Percentiles rank a stretch among this genome's conserved stretches.
phyloP scores from a whole-genome alignment of 2,329 filamentous ascomycete species.

The Pleomassaria siparia region DNA sequence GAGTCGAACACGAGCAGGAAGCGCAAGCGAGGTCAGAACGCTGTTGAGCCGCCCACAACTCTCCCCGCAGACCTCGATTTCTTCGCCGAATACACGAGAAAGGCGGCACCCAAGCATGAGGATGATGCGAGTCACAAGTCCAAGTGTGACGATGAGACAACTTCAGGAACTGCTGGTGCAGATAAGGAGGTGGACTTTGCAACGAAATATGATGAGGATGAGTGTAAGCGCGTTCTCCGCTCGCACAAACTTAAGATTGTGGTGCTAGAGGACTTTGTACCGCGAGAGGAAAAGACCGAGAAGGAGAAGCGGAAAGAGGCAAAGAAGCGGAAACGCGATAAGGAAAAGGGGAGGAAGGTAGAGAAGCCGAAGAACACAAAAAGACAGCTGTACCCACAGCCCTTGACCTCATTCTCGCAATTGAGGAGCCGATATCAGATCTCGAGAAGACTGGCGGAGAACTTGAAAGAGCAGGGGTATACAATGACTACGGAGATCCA shows the following conservation, averaged over 20 bases:
- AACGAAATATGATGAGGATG: slow-evolving; percentile 61
- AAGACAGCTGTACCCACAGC: slow-evolving; percentile 72
- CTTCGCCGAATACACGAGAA: slow-evolving; percentile 36
- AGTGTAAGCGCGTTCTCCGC: slow-evolving; percentile 72
- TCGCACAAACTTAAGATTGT: slow-evolving; percentile 85
- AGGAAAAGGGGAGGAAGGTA: slow-evolving; percentile 35
- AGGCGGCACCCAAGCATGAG: slow-evolving; percentile 9
- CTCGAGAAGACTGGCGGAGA: slow-evolving; percentile 71
- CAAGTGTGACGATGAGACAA: slow-evolving; percentile 6
- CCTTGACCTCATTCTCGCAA: slow-evolving; percentile 74
- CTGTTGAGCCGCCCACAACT: slow-evolving; percentile 9
- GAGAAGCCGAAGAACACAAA: slow-evolving; percentile 55
- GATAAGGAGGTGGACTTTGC: slow-evolving; percentile 3
- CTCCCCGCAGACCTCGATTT: slow-evolving; percentile 47
- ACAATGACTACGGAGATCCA: slow-evolving; percentile 91
- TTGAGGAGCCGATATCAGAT: slow-evolving; percentile 72
- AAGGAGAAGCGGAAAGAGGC: slow-evolving; percentile 53
- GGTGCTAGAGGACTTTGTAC: slow-evolving; percentile 51
- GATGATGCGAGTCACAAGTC: slow-evolving; percentile 17
- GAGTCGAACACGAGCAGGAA: slow-evolving; percentile 36
- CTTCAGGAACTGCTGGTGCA: not conserved
- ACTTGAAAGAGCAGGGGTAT: slow-evolving; percentile 83
- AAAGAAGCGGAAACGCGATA: slow-evolving; percentile 56
- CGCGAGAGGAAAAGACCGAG: slow-evolving; percentile 7
- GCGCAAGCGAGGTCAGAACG: slow-evolving; percentile 44